Evolutionary conservation across 352 stramenopile genomes (phyloP).

Genomic region (Globisporangium irregulare): DNA sequence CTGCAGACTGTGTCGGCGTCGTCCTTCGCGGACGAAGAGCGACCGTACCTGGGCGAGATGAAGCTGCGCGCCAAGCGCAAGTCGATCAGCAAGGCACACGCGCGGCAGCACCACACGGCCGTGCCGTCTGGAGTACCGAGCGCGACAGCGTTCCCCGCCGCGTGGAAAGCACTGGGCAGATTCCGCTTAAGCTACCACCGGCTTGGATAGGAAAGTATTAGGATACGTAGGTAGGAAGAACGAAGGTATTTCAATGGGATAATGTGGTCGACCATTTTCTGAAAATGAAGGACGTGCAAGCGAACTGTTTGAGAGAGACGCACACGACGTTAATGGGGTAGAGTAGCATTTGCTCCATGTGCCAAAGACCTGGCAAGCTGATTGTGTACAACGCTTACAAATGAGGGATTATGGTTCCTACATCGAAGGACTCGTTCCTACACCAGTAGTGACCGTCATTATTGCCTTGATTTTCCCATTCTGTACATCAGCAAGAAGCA

Average conservation of each 20-base stretch:
- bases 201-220: conserved; percentile 6
- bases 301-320: background rate
- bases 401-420: too few relatives aligned
- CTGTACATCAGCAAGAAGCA: too few relatives aligned
- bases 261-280: background rate
- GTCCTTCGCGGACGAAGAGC: conserved; percentile 35
- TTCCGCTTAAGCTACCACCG: conserved; percentile 34
- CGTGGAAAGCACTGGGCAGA: conserved; percentile 32
- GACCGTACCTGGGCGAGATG: conserved; percentile 46
- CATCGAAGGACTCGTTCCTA: too few relatives aligned
- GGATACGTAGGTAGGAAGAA: background rate
- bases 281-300: background rate
- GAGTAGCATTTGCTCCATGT: too few relatives aligned
- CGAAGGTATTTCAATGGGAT: background rate
- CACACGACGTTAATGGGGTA: too few relatives aligned
- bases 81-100: conserved; percentile 24
- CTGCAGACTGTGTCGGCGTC: conserved; percentile 28
- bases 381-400: too few relatives aligned
- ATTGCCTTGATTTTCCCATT: too few relatives aligned
- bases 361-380: too few relatives aligned
- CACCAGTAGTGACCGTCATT: too few relatives aligned
- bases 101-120: conserved; percentile 17
- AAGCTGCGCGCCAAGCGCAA: conserved; percentile 47
- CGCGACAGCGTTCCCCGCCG: background rate
- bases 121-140: background rate